These are phyloP conservation scores for Lanmaoa rubissima DNA, from an alignment of 768 basidiomycete genomes.

Conservation along the genomic window DNA sequence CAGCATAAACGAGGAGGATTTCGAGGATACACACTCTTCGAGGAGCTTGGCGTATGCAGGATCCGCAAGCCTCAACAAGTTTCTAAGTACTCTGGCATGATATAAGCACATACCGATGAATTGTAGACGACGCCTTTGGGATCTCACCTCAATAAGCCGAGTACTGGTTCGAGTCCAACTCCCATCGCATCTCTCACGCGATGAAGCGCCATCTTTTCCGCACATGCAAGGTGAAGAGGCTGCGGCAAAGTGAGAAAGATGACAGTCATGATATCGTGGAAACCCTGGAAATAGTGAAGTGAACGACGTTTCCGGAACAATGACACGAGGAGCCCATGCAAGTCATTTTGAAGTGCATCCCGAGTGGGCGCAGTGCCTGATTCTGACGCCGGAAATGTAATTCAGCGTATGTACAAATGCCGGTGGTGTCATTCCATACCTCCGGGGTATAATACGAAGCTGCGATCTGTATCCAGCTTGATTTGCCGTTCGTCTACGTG, in stretches of 20 bases:
- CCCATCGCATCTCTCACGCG: conserved; percentile 87
- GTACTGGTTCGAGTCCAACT: conserved; percentile 73
- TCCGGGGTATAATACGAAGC: conserved; percentile 91
- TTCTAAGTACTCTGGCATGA: conserved; percentile 60
- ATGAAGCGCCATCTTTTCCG: conserved; percentile 33
- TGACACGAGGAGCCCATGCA: conserved; percentile 71
- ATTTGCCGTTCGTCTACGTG: conserved; percentile 89
- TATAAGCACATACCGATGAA: background rate
- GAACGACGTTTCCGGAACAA: conserved; percentile 71
- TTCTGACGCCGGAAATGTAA: conserved; percentile 16
- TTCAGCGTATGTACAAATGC: conserved; percentile 9
- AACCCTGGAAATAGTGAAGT: conserved; percentile 88
- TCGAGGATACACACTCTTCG: conserved; percentile 48
- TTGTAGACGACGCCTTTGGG: background rate
- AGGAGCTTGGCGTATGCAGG: conserved; percentile 66
- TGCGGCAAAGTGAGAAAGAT: conserved; percentile 70
- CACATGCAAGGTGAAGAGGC: conserved; percentile 56
- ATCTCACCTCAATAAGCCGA: conserved; percentile 70
- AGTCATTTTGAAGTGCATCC: conserved; percentile 58
- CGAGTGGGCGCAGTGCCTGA: conserved; percentile 24
- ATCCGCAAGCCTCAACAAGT: conserved; percentile 70
- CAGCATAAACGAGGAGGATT: background rate
- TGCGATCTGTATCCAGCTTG: conserved; percentile 83
- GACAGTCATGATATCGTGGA: conserved; percentile 90
- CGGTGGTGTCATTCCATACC: conserved; percentile 44